Evolutionary conservation across 495 filamentous ascomycete genomes (phyloP).

Genomic region (Penicillium tannophilum): DNA sequence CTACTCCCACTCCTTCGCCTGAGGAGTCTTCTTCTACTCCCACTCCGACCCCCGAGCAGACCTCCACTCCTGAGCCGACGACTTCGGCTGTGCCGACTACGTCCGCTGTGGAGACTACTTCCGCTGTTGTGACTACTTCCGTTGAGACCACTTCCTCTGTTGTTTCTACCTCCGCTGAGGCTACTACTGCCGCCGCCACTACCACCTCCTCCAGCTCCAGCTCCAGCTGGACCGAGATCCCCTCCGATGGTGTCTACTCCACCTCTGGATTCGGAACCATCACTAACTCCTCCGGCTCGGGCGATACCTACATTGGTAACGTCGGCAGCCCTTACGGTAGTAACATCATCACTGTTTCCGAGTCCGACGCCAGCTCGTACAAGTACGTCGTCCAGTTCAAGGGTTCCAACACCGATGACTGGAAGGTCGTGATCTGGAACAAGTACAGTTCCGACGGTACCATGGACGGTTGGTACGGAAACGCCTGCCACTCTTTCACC

Average conservation of each 20-base stretch:
- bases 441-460: slow-evolving; percentile 46
- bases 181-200: slow-evolving; percentile 5
- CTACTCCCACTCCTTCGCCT: slow-evolving; percentile 5
- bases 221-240: slow-evolving; percentile 26
- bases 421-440: slow-evolving; percentile 55
- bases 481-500: slow-evolving; percentile 42
- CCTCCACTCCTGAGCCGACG: slow-evolving; percentile 8
- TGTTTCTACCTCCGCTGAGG: slow-evolving; percentile 1
- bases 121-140: slow-evolving; percentile 5
- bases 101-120: not conserved
- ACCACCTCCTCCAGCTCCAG: slow-evolving; percentile 10
- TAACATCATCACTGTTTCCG: slow-evolving; percentile 50
- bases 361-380: slow-evolving; percentile 35
- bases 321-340: slow-evolving; percentile 53
- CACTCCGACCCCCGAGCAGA: not conserved
- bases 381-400: slow-evolving; percentile 50
- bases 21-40: slow-evolving; percentile 6
- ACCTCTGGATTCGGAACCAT: slow-evolving; percentile 34
- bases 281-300: slow-evolving; percentile 32
- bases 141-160: not conserved
- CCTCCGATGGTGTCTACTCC: slow-evolving; percentile 26
- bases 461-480: slow-evolving; percentile 44
- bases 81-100: slow-evolving; percentile 4
- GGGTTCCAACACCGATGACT: slow-evolving; percentile 38
- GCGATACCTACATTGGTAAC: slow-evolving; percentile 49